phyloP scores from a whole-genome alignment of 1,284 basidiomycete genomes.

The Mycosarcoma maydis region DNA sequence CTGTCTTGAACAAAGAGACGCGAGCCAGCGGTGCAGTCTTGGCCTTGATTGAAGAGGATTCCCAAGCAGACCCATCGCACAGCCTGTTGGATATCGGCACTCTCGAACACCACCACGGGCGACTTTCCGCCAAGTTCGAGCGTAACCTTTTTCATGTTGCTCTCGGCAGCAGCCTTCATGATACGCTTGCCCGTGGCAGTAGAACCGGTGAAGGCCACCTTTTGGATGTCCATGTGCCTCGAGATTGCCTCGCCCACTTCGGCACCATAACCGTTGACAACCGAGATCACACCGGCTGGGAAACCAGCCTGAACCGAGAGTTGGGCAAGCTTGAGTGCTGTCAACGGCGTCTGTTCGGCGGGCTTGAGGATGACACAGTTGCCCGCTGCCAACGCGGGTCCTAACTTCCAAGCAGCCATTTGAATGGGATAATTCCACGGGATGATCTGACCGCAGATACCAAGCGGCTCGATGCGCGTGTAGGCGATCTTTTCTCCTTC shows the following conservation, averaged over 20 bases:
- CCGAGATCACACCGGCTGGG: slow-evolving; percentile 76
- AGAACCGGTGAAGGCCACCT: slow-evolving; percentile 73
- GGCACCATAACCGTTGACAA: slow-evolving; percentile 82
- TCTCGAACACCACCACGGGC: slow-evolving; percentile 80
- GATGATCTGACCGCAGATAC: slow-evolving; percentile 73
- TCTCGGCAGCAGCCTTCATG: slow-evolving; percentile 83
- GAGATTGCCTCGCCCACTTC: slow-evolving; percentile 77
- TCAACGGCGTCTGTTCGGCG: slow-evolving; percentile 78
- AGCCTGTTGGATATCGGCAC: slow-evolving; percentile 69
- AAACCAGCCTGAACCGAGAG: slow-evolving; percentile 81
- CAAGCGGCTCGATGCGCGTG: slow-evolving; percentile 89
- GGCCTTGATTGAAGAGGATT: slow-evolving; percentile 74
- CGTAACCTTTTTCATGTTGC: slow-evolving; percentile 82
- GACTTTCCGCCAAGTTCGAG: slow-evolving; percentile 84
- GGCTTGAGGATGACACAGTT: slow-evolving; percentile 71
- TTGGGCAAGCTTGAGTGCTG: slow-evolving; percentile 76
- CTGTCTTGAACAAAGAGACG: slow-evolving; percentile 77
- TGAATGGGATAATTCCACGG: slow-evolving; percentile 76
- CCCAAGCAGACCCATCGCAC: slow-evolving; percentile 78
- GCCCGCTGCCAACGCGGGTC: slow-evolving; percentile 68
- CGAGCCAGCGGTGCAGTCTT: slow-evolving; percentile 75
- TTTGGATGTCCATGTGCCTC: slow-evolving; percentile 75
- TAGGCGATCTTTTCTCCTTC: slow-evolving; percentile 75
- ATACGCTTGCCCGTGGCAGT: slow-evolving; percentile 77
- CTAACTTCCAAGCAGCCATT: slow-evolving; percentile 71